Evolutionary conservation across 2,329 filamentous ascomycete genomes (phyloP).

Genomic region (Conoideocrella luteorostrata): DNA sequence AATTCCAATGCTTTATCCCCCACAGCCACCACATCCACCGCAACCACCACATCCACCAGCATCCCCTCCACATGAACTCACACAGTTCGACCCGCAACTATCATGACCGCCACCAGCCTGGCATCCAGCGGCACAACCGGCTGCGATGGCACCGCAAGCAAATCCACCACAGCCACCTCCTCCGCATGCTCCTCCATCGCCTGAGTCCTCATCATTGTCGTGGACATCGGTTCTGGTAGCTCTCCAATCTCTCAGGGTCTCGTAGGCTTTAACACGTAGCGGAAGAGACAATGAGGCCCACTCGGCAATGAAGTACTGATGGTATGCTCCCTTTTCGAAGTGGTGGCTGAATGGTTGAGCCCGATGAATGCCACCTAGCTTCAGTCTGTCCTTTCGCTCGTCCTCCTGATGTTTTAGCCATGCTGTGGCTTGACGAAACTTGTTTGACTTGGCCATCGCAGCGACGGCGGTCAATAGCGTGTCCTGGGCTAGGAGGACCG

Average conservation of each 20-base stretch:
- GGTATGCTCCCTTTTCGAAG: slow-evolving; percentile 26
- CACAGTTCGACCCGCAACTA: slow-evolving; percentile 18
- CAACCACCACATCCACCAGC: slow-evolving; percentile 15
- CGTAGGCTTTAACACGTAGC: slow-evolving; percentile 17
- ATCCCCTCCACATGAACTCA: slow-evolving; percentile 10
- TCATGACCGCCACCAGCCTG: slow-evolving; percentile 11
- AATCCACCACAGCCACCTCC: slow-evolving; percentile 11
- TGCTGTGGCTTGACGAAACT: slow-evolving; percentile 22
- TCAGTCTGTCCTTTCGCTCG: slow-evolving; percentile 23
- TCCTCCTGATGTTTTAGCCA: slow-evolving; percentile 25
- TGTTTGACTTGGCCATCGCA: slow-evolving; percentile 26
- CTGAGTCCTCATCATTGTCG: background rate
- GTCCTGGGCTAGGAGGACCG: slow-evolving; percentile 25
- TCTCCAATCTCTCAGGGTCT: slow-evolving; percentile 18
- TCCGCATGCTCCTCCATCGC: slow-evolving; percentile 8
- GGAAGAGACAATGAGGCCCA: slow-evolving; percentile 17
- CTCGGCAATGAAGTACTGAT: slow-evolving; percentile 22
- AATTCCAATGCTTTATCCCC: too few species aligned
- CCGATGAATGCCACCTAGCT: slow-evolving; percentile 35
- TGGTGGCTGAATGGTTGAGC: slow-evolving; percentile 35
- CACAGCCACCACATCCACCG: slow-evolving; percentile 12
- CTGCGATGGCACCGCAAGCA: slow-evolving; percentile 12
- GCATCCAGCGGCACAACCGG: slow-evolving; percentile 13
- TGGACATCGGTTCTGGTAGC: slow-evolving; percentile 13
- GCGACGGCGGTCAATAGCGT: slow-evolving; percentile 24